Base-by-base conservation (phyloP, 1,139 yeast species). In the Blastobotrys apis region DNA sequence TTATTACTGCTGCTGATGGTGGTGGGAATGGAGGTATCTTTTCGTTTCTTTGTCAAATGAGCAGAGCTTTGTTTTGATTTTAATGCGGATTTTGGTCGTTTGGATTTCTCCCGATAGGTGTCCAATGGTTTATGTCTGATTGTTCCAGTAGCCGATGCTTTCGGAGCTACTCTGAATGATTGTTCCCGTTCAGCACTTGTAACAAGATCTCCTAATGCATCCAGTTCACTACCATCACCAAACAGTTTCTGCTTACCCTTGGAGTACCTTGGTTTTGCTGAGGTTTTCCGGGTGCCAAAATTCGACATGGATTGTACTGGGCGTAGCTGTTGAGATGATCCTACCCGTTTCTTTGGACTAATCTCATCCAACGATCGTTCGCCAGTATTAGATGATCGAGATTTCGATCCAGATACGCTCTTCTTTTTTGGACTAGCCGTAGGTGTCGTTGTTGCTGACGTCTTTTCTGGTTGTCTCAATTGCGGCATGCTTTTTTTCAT, bases 191-290 rank as follows among this genome's bases (percentile, higher is more conserved):
- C 51, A 5, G 47, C 46, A 36, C 50, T 52, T 8, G 56, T 51
- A 12, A 64, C 62, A 27, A 64, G 49, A 44, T 64, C 68, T 9
- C 55, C 65, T 19, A 64, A 47, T 9, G 44, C 47, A 41, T 64
- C 68, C 26, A 64, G 47, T 40, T 63, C 68, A 5, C 63, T 50
- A 4, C 66, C 67, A 36, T 63, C 65, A 5, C 65, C 67, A 41
- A 53, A 55, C n/a, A 53, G 41, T 21, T 47, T 47, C 17, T 49
- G 43, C 25, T 41, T 48, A 10, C 50, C 53, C 37, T 41, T 45
- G 4, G 58, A 39, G 39, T 47, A 50, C 31, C 48, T 45, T 16
- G 35, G 44, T 13, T 41, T 34, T 9, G 41, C 44, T n/a, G 47
- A 33, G 21, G 45, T 16, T 3, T 20, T 33, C 6, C 41, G 9